Evolutionary conservation across 257 asterid genomes (phyloP).

Genomic region (Linderniella brevidens): DNA sequence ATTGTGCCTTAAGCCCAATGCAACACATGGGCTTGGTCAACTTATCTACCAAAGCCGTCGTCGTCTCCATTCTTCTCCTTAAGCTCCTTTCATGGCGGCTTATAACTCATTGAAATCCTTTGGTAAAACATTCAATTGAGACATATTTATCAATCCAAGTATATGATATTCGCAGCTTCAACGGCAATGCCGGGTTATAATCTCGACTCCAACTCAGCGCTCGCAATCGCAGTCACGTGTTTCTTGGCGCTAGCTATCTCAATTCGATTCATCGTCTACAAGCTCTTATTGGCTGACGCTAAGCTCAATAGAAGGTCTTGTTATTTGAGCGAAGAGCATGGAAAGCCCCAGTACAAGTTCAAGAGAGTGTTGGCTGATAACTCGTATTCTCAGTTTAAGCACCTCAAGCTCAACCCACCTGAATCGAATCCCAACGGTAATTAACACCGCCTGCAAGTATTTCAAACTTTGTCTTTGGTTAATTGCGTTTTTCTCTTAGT

Average conservation of each 20-base stretch:
- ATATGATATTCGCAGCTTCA: too few relatives aligned
- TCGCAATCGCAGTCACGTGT: constrained; percentile 30
- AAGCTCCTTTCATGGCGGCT: too few relatives aligned
- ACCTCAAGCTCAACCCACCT: constrained; percentile 25
- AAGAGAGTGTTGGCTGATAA: constrained; percentile 69
- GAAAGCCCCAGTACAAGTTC: constrained; percentile 56
- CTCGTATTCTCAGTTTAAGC: constrained; percentile 71
- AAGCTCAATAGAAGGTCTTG: constrained; percentile 23
- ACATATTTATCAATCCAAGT: too few relatives aligned
- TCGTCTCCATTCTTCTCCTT: too few relatives aligned
- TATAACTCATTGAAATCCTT: too few relatives aligned
- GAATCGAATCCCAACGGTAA: constrained; percentile 24
- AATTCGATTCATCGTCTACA: constrained; percentile 15
- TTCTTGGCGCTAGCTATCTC: constrained; percentile 43
- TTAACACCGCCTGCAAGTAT: not conserved
- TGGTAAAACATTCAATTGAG: too few relatives aligned
- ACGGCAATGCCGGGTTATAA: too few relatives aligned
- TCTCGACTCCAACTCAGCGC: constrained; percentile 8
- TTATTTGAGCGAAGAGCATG: constrained; percentile 35
- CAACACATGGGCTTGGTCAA: too few relatives aligned
- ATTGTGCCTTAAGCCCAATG: too few relatives aligned
- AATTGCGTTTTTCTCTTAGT: not conserved
- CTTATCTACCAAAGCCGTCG: too few relatives aligned
- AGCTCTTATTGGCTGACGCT: constrained; percentile 13
- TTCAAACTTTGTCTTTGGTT: not conserved